Evolutionary conservation across 345 rosid species (phyloP).

Genomic region (Hypericum androsaemum): DNA sequence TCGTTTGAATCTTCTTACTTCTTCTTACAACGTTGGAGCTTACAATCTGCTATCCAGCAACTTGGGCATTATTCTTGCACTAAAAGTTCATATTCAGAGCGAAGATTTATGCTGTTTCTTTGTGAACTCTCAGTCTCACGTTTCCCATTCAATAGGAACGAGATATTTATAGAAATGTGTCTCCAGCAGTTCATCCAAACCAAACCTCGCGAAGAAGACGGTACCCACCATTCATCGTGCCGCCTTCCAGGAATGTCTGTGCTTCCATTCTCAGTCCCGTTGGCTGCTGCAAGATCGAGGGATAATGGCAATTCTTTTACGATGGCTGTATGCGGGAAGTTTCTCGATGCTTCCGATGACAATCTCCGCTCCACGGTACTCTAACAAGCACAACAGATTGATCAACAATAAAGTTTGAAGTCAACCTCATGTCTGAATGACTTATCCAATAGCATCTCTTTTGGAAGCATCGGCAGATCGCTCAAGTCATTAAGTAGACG

Average conservation of each 20-base stretch:
- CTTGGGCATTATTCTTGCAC: no score
- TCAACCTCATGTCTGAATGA: constrained; percentile 71
- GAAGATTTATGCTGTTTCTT: no score
- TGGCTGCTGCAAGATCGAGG: constrained; percentile 13
- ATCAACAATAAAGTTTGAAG: constrained; percentile 4
- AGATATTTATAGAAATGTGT: constrained; percentile 4
- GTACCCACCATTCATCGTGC: constrained; percentile 45
- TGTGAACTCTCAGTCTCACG: no score
- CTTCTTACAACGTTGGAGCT: no score
- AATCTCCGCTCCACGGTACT: constrained; percentile 46
- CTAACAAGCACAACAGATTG: constrained; percentile 21
- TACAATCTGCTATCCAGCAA: no score
- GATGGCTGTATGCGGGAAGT: constrained; percentile 65
- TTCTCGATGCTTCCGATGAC: constrained; percentile 36
- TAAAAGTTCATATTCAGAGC: no score
- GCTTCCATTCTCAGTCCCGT: constrained; percentile 28
- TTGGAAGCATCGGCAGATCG: constrained; percentile 96
- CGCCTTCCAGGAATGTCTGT: constrained; percentile 10
- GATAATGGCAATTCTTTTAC: constrained; percentile 36
- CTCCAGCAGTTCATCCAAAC: constrained; percentile 29
- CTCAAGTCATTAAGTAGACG: constrained; percentile 61
- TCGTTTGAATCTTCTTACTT: no score
- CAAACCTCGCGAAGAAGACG: constrained; percentile 81
- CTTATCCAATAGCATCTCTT: constrained; percentile 76
- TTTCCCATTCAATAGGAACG: no score